Conservation (phyloP, 2,329 filamentous ascomycete genomes). For the Fusarium nematophilum region DNA sequence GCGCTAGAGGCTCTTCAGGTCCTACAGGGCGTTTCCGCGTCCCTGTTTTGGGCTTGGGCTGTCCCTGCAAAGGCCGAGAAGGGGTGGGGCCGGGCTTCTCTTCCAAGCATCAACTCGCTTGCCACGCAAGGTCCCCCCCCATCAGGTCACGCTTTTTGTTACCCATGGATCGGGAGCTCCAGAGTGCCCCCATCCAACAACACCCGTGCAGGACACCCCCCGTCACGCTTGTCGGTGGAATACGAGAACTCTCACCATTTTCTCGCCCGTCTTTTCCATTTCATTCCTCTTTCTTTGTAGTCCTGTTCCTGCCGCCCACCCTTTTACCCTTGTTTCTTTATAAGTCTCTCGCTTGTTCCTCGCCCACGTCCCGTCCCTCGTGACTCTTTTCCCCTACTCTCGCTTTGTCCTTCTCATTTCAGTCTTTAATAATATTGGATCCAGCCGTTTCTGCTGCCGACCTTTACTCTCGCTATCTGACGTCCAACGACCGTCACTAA, state of each 20-base stretch:
- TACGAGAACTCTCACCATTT: slow-evolving; percentile 29
- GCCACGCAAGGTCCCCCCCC: slow-evolving; percentile 2
- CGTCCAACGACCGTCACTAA: slow-evolving; percentile 16
- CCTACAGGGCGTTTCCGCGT: no score
- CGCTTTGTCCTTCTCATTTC: slow-evolving; percentile 18
- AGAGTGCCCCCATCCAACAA: no score
- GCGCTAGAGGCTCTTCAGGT: no score
- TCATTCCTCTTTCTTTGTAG: slow-evolving; percentile 17
- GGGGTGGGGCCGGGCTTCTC: not conserved
- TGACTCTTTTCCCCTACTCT: slow-evolving; percentile 29
- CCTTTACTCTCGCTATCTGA: slow-evolving; percentile 24
- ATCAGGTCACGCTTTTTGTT: not conserved
- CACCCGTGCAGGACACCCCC: not conserved
- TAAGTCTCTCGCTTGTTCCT: slow-evolving; percentile 26
- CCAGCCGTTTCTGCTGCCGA: slow-evolving; percentile 13
- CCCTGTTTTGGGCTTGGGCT: not conserved
- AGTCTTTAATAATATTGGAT: slow-evolving; percentile 22
- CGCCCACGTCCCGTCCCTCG: slow-evolving; percentile 17
- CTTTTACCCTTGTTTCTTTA: slow-evolving; percentile 33
- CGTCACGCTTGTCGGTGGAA: slow-evolving; percentile 10
- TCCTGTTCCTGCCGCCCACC: slow-evolving; percentile 6
- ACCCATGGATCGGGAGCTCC: no score
- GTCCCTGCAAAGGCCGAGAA: not conserved
- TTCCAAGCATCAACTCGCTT: not conserved
- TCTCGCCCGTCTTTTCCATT: slow-evolving; percentile 19